Evolutionary conservation across 139 green algal species (phyloP).

Genomic region (Tetratostichococcus sp.): DNA sequence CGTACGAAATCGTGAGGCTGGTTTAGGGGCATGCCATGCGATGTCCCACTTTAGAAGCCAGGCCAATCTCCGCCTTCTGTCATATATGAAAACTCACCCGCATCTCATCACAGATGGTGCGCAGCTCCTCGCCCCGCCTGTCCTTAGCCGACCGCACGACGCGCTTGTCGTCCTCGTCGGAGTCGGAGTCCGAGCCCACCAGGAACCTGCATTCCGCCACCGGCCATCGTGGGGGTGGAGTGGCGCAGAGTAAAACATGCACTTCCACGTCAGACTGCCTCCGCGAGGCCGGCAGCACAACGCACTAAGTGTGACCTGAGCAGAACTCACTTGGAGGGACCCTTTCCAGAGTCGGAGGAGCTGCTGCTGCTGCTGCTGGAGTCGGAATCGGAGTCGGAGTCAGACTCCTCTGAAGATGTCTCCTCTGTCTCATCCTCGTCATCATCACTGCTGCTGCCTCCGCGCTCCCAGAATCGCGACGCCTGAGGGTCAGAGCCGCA

Average conservation of each 20-base stretch:
- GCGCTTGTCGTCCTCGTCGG: slow-evolving; percentile 64
- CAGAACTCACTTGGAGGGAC: slow-evolving; percentile 37
- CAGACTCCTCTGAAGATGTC: slow-evolving; percentile 32
- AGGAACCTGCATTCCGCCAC: slow-evolving; percentile 72
- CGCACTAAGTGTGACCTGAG: too few relatives aligned
- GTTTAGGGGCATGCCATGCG: too few relatives aligned
- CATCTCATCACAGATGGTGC: slow-evolving; percentile 79
- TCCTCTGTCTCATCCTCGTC: slow-evolving; percentile 46
- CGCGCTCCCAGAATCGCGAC: slow-evolving; percentile 69
- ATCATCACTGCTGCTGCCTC: slow-evolving; percentile 52
- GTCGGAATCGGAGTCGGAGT: slow-evolving; percentile 25
- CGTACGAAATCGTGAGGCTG: too few relatives aligned
- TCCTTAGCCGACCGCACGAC: slow-evolving; percentile 83
- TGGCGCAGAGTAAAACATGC: too few relatives aligned
- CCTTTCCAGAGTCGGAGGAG: slow-evolving; percentile 32
- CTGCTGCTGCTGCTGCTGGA: slow-evolving; percentile 18
- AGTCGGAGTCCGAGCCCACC: slow-evolving; percentile 71
- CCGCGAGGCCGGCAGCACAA: too few relatives aligned
- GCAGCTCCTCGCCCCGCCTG: slow-evolving; percentile 82
- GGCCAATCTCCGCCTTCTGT: too few relatives aligned
- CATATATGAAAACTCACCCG: slow-evolving; percentile 48
- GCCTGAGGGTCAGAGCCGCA: slow-evolving; percentile 23
- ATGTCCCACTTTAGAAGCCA: too few relatives aligned
- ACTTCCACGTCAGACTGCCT: too few relatives aligned
- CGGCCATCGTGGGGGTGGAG: too few relatives aligned